Percentiles rank a stretch among this genome's conserved stretches.
These are phyloP conservation scores for Strigomonas galati DNA, from an alignment of 208 protist species.

Conservation along the genomic window DNA sequence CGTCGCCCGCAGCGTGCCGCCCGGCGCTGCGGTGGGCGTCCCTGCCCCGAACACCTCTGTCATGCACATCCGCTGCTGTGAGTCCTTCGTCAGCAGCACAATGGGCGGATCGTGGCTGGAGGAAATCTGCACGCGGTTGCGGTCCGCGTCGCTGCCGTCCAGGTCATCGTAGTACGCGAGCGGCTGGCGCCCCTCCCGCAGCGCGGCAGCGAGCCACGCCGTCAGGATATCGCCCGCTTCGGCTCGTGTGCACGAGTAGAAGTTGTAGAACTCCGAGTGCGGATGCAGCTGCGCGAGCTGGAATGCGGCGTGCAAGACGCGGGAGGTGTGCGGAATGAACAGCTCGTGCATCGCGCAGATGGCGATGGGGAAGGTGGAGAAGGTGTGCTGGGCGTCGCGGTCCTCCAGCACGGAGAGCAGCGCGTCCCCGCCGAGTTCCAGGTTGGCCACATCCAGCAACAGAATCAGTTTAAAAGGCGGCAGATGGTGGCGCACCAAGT, in stretches of 20 bases:
- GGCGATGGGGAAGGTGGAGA: slow-evolving; percentile 40
- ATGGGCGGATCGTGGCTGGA: slow-evolving; percentile 39
- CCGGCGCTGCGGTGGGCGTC: slow-evolving; percentile 11
- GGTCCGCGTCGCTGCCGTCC: slow-evolving; percentile 7
- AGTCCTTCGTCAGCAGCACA: slow-evolving; percentile 64
- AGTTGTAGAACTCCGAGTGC: slow-evolving; percentile 60
- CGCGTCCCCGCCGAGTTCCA: slow-evolving; percentile 38
- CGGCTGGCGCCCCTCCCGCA: slow-evolving; percentile 22
- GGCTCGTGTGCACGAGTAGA: slow-evolving; percentile 53
- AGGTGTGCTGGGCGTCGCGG: slow-evolving; percentile 27
- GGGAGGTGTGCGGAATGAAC: slow-evolving; percentile 64
- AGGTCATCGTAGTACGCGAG: slow-evolving; percentile 5
- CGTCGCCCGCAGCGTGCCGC: slow-evolving; percentile 18
- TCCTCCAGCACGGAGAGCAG: slow-evolving; percentile 43
- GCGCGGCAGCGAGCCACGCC: slow-evolving; percentile 35
- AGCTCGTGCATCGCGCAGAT: slow-evolving; percentile 69
- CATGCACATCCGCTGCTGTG: slow-evolving; percentile 48
- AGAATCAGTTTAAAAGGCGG: slow-evolving; percentile 43
- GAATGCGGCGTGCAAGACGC: slow-evolving; percentile 50
- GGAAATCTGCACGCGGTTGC: not conserved
- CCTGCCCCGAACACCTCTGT: slow-evolving; percentile 34
- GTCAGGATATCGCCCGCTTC: slow-evolving; percentile 72
- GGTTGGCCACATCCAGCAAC: slow-evolving; percentile 69
- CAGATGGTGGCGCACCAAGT: not conserved
- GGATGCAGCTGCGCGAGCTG: slow-evolving; percentile 58